Percentiles rank a stretch among this genome's conserved stretches.
phyloP scores from a whole-genome alignment of 371 early-diverging fungal genomes.

The Syncephalastrum monosporum region DNA sequence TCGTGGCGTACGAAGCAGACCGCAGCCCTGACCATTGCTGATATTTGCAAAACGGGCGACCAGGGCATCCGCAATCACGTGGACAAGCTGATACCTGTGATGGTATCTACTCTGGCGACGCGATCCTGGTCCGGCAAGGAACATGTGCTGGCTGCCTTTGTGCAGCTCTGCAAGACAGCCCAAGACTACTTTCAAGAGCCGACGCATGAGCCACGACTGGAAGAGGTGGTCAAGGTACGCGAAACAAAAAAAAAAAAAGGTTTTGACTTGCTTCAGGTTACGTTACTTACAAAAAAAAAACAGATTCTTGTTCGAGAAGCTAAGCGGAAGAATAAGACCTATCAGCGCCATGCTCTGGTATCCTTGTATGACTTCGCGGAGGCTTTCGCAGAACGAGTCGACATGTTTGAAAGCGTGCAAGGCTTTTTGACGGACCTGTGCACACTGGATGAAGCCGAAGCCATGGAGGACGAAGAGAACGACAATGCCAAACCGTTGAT shows the following conservation, averaged over 20 bases:
- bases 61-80: constrained; percentile 39
- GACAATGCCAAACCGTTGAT: constrained; percentile 67
- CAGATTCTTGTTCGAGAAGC: constrained; percentile 68
- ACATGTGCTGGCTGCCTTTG: constrained; percentile 72
- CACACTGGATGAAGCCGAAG: constrained; percentile 50
- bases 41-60: constrained; percentile 53
- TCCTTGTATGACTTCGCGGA: constrained; percentile 63
- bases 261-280: background rate
- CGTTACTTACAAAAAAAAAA: background rate
- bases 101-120: constrained; percentile 68
- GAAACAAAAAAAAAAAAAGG: too few relatives aligned
- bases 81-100: constrained; percentile 55
- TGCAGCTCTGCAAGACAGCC: constrained; percentile 55
- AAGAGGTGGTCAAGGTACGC: constrained; percentile 51
- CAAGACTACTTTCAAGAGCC: constrained; percentile 44
- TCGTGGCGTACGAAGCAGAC: constrained; percentile 83
- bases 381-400: constrained; percentile 47
- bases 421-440: constrained; percentile 59
- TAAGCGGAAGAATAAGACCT: constrained; percentile 68
- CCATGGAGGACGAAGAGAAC: constrained; percentile 63
- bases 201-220: constrained; percentile 30
- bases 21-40: constrained; percentile 69
- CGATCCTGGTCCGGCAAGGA: constrained; percentile 92
- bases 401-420: constrained; percentile 55
- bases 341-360: constrained; percentile 69